Base-by-base conservation (phyloP, 2,329 filamentous ascomycete genomes). In the Aspergillus sp. region DNA sequence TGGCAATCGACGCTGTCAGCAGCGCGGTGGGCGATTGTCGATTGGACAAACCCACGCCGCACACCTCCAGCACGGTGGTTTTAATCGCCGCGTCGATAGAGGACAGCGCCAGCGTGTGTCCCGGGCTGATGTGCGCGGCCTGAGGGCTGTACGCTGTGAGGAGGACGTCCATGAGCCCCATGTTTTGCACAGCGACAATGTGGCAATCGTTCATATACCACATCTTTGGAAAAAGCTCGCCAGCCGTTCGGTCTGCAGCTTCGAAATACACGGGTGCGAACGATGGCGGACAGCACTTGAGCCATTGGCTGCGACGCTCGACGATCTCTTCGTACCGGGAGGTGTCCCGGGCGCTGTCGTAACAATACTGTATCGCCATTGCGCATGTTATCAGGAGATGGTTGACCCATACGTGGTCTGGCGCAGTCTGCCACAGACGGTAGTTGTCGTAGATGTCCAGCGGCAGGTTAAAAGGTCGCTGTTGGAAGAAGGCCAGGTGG, bases 311-410 rank as follows among this genome's bases (percentile, higher is more conserved):
- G 80, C 2, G 71, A 49, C 2, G 82, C 81, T 43, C 76, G 73
- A 38, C 64, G 65, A 38, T 14, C 13, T 40, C 41, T 7, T 68
- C 63, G 25, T 73, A 63, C 80, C 81, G 83, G 14, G 69, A 65
- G 41, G 70, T 62, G 47, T 75, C 74, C 9, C 5, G 43, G 4
- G 23, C n/a, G 49, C 75, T 77, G 10, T 73, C 53, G 59, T 85
- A 86, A 60, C 84, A 87, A 58, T 79, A 85, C 51, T 84, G 81
- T 17, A 86, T 67, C 1, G 85, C 79, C 52, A 85, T 81, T 14
- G 82, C 82, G 45, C 82, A 82, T 55, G 84, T 78, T 1, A 83
- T 74, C 0, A 87, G 77, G 21, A 83, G 80, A 5, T 81, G 76
- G 64, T 86, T 85, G 2, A 82, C 58, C 66, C 66, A 70, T 4